Conservation (phyloP, 148 eudicot species). For the Gaultheria prostrata region DNA sequence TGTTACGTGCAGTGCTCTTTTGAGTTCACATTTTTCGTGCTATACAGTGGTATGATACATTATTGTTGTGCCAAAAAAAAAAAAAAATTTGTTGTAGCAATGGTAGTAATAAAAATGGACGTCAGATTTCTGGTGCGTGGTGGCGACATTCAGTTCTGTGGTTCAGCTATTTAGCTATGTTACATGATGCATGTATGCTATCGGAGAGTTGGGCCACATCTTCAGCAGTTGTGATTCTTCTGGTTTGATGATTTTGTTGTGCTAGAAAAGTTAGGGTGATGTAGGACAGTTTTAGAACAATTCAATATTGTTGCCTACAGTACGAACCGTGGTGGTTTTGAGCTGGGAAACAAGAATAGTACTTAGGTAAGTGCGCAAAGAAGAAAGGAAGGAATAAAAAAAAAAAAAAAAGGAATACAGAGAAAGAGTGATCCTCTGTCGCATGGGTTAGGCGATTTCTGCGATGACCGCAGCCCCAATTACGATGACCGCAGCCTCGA, state of each 20-base stretch:
- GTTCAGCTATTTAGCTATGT: background rate
- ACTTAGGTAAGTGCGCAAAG: background rate
- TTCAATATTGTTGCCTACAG: background rate
- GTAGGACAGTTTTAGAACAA: background rate
- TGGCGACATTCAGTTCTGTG: background rate
- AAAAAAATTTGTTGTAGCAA: background rate
- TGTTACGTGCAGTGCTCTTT: slow-evolving; percentile 3
- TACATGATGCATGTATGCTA: background rate
- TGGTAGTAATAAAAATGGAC: background rate
- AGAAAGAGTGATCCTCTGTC: background rate
- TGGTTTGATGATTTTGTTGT: background rate
- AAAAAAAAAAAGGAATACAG: too few species aligned
- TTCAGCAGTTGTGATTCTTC: slow-evolving; percentile 1
- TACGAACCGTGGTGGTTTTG: background rate
- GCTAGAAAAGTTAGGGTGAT: background rate
- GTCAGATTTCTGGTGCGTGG: background rate
- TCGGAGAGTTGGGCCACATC: background rate
- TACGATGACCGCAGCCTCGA: background rate
- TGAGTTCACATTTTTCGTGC: background rate
- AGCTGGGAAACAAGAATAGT: background rate
- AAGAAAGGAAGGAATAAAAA: background rate
- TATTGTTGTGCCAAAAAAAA: background rate
- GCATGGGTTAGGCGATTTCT: background rate
- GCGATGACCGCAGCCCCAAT: background rate
- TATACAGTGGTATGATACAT: background rate